Percentiles rank a stretch among this genome's conserved stretches.
Evolutionary conservation across 495 filamentous ascomycete genomes (phyloP).

Genomic region (Penicillium flavigenum): DNA sequence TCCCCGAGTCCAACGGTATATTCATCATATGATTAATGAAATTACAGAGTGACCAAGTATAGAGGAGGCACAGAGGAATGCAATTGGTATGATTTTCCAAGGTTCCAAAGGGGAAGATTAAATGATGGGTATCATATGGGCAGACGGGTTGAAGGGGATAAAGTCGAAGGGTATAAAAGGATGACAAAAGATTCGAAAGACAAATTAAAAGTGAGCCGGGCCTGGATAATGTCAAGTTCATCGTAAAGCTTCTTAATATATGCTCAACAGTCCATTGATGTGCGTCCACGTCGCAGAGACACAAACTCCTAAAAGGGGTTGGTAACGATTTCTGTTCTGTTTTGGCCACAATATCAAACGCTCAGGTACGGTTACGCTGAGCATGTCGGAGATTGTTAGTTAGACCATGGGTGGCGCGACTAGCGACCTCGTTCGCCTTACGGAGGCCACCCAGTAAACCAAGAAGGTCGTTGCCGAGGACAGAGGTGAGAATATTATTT

Average conservation of each 20-base stretch:
- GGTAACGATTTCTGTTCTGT: not conserved
- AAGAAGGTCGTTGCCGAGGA: slow-evolving; percentile 22
- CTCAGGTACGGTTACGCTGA: not conserved
- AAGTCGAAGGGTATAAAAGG: not conserved
- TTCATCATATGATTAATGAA: not conserved
- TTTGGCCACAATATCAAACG: too few relatives aligned
- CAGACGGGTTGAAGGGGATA: not conserved
- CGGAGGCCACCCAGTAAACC: slow-evolving; percentile 21
- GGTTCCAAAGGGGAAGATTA: not conserved
- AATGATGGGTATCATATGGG: slow-evolving; percentile 4
- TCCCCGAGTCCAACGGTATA: not conserved
- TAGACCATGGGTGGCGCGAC: slow-evolving; percentile 14
- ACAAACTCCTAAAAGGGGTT: not conserved
- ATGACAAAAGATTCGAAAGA: not conserved
- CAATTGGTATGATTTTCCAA: not conserved
- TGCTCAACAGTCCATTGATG: not conserved
- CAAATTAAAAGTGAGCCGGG: not conserved
- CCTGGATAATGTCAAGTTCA: not conserved
- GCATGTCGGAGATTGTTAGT: not conserved
- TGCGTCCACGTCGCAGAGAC: not conserved
- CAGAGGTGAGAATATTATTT: not conserved
- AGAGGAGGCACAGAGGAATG: not conserved
- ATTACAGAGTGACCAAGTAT: not conserved
- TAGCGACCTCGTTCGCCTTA: slow-evolving; percentile 17
- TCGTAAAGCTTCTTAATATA: not conserved